These are phyloP conservation scores for Colletotrichum kahawae DNA, from an alignment of 2,329 filamentous ascomycete species.

Conservation along the genomic window DNA sequence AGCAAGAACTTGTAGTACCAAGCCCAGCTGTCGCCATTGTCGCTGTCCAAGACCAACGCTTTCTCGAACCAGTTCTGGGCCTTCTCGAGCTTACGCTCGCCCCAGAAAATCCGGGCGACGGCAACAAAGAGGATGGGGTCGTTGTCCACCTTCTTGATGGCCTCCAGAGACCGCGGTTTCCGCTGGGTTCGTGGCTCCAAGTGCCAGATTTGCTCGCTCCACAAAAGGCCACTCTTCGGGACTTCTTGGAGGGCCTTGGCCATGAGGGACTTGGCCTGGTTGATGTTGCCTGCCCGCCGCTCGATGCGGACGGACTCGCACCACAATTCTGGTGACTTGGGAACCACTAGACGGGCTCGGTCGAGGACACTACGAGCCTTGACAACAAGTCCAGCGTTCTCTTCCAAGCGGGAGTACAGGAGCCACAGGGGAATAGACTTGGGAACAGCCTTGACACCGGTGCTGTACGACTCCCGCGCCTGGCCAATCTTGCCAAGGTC, in stretches of 20 bases:
- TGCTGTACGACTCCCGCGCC: constrained; percentile 87
- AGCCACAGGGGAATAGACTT: constrained; percentile 89
- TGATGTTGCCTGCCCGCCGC: constrained; percentile 80
- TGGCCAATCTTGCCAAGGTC: constrained; percentile 78
- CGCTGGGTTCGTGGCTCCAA: constrained; percentile 91
- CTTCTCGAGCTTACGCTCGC: constrained; percentile 88
- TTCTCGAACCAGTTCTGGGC: constrained; percentile 98
- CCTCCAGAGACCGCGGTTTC: constrained; percentile 88
- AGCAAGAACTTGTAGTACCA: constrained; percentile 96
- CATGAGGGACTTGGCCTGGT: constrained; percentile 91
- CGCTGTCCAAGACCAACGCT: constrained; percentile 84
- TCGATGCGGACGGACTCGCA: constrained; percentile 94
- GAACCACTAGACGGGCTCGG: constrained; percentile 84
- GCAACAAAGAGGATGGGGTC: constrained; percentile 89
- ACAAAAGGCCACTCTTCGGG: constrained; percentile 84
- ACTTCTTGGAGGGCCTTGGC: constrained; percentile 91
- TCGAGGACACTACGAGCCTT: constrained; percentile 95
- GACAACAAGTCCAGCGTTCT: constrained; percentile 80
- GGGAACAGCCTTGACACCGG: constrained; percentile 86
- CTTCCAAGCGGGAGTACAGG: constrained; percentile 86
- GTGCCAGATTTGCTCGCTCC: constrained; percentile 95
- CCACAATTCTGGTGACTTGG: constrained; percentile 85
- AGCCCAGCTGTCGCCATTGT: constrained; percentile 92
- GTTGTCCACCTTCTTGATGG: constrained; percentile 95
- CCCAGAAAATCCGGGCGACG: constrained; percentile 95